Base-by-base conservation (phyloP, 108 stramenopile genomes). In the Thalassiosira profunda region DNA sequence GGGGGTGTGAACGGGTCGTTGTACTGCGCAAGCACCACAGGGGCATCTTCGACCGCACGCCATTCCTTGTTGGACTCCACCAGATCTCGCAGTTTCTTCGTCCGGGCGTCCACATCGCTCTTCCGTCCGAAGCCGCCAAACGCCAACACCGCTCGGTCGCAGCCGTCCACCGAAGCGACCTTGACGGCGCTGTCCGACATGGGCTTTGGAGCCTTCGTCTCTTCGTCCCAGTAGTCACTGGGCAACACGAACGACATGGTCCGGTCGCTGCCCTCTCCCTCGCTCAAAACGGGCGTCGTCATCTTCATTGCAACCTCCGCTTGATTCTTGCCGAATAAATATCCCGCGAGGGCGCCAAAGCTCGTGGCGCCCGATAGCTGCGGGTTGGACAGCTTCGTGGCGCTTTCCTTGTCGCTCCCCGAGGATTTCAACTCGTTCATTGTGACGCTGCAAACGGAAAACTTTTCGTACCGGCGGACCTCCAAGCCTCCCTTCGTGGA, bases 1-100 rank as follows among this genome's bases (percentile, higher is more conserved):
- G 96, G 96, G 1, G 91, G 88, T 0, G 98, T 97, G 63, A 97
- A 98, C 3, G 98, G 98, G 58, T 97, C 96, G 58, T 98, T 98
- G 80, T 98, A 98, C 64, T 96, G 96, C 4, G 96, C 87, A 11
- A 89, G 49, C 5, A 75, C 73, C 7, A 81, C 72, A 9, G 68
- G 40, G 3, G 62, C 70, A 20, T 64, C 70, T 2, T 68, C 71
- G 2, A 37, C 65, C 6, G 65, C 54, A 33, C 36, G 18, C 79
- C 83, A 80, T 5, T 73, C 58, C 23, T 74, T 53, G 33, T 82
- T 82, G 23, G 74, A 58, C 9, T 53, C 30, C 45, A 97, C 17
- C 37, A 70, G 58, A 1, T 72, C 55, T 15, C 72, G 23, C 42
- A 96, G 73, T 61, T 91, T 47, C 24, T 69, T 69, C 37, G 71